These are phyloP conservation scores for Macrophomina pseudophaseolina DNA, from an alignment of 2,329 filamentous ascomycete species.

Conservation along the genomic window DNA sequence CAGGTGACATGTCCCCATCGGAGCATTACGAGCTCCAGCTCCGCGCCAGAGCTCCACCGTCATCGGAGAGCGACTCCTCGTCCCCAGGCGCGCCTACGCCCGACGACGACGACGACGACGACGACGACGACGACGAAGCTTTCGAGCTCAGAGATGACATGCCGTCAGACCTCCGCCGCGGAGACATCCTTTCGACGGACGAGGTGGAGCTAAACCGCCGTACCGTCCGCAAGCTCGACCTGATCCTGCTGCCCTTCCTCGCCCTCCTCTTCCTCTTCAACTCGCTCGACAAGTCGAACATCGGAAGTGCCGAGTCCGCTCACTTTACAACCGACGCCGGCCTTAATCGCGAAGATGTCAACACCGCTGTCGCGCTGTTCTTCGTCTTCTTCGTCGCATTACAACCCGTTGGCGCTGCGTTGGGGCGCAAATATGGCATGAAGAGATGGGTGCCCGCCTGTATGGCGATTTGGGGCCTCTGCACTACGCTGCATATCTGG, in stretches of 20 bases:
- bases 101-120: conserved; percentile 8
- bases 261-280: conserved; percentile 59
- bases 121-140: neutral
- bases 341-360: conserved; percentile 57
- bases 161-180: conserved; percentile 25
- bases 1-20: conserved; percentile 17
- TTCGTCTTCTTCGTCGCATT: conserved; percentile 64
- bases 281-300: conserved; percentile 59
- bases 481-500: conserved; percentile 55
- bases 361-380: conserved; percentile 62
- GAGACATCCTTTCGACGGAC: conserved; percentile 6
- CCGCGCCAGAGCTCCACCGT: conserved; percentile 11
- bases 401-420: conserved; percentile 62
- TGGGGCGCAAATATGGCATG: conserved; percentile 63
- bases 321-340: conserved; percentile 65
- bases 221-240: conserved; percentile 56
- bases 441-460: conserved; percentile 61
- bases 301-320: conserved; percentile 62
- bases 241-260: conserved; percentile 57
- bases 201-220: conserved; percentile 36
- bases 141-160: conserved; percentile 12
- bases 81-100: conserved; percentile 6
- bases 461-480: conserved; percentile 61
- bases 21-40: conserved; percentile 15
- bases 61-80: neutral